Conservation (phyloP, 108 stramenopile species). For the Nitzschia sp. region DNA sequence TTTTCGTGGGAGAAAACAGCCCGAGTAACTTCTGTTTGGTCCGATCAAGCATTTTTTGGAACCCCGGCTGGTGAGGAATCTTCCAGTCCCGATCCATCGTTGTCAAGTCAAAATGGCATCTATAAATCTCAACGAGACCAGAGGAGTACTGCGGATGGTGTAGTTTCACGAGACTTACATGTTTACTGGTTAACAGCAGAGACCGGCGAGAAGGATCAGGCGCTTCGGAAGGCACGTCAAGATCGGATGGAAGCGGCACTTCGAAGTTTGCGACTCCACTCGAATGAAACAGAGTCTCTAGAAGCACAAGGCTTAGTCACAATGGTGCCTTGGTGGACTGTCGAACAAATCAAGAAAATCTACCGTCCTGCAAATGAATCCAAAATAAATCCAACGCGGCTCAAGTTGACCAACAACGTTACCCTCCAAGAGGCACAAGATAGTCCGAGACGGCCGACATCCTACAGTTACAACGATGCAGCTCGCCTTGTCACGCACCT, state of each 20-base stretch:
- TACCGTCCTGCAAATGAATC: no score
- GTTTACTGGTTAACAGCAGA: neutral
- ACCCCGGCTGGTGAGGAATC: no score
- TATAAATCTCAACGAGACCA: no score
- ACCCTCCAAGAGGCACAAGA: neutral
- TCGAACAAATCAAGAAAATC: neutral
- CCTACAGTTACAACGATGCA: slow-evolving; percentile 7
- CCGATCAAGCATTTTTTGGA: no score
- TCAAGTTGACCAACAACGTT: slow-evolving; percentile 3
- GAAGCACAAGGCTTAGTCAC: slow-evolving; percentile 3
- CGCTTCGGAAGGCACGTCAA: neutral
- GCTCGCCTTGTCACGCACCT: slow-evolving; percentile 3
- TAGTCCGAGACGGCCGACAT: neutral
- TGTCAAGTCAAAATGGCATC: no score
- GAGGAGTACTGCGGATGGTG: no score
- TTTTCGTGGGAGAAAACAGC: no score
- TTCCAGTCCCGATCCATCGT: no score
- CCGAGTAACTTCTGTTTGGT: no score
- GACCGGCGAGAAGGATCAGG: neutral
- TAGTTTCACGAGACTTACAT: neutral
- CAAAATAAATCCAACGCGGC: neutral
- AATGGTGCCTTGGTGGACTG: neutral
- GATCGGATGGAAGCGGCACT: neutral
- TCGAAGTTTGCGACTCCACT: neutral
- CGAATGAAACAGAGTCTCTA: neutral